Conservation (phyloP, 73 alveolate genomes). For the Paramecium octaurelia region DNA sequence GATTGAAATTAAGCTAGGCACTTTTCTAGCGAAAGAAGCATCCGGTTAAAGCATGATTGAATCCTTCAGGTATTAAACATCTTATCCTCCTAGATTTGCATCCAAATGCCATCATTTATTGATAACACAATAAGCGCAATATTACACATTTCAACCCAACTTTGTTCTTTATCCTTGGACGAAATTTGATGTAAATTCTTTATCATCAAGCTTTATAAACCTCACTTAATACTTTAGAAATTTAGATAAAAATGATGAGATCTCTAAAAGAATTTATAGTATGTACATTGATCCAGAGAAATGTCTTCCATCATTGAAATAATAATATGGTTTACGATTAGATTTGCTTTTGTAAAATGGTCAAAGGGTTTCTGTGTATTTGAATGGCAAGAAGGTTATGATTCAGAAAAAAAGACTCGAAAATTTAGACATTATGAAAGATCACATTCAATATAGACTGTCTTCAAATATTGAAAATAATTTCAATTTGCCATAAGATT, state of each 20-base stretch:
- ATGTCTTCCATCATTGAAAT: neutral
- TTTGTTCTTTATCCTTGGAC: neutral
- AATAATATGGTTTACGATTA: neutral
- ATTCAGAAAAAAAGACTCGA: slow-evolving; percentile 10
- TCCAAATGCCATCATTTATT: neutral
- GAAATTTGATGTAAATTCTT: neutral
- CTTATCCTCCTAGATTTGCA: neutral
- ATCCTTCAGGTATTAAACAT: neutral
- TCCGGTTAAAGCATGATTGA: neutral
- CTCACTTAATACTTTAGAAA: neutral
- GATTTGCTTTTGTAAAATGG: neutral
- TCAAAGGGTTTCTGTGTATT: neutral
- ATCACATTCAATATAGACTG: neutral
- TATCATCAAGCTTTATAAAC: neutral
- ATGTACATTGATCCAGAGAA: neutral
- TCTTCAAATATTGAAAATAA: neutral
- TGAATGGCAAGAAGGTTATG: neutral
- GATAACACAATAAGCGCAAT: neutral
- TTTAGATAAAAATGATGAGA: neutral
- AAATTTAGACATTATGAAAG: neutral
- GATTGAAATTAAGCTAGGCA: slow-evolving; percentile 6
- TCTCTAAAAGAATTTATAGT: neutral
- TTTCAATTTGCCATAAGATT: neutral
- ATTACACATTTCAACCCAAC: neutral
- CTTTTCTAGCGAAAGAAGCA: neutral